These are phyloP conservation scores for Xylaria arbuscula DNA, from an alignment of 2,329 filamentous ascomycete species.

Conservation along the genomic window DNA sequence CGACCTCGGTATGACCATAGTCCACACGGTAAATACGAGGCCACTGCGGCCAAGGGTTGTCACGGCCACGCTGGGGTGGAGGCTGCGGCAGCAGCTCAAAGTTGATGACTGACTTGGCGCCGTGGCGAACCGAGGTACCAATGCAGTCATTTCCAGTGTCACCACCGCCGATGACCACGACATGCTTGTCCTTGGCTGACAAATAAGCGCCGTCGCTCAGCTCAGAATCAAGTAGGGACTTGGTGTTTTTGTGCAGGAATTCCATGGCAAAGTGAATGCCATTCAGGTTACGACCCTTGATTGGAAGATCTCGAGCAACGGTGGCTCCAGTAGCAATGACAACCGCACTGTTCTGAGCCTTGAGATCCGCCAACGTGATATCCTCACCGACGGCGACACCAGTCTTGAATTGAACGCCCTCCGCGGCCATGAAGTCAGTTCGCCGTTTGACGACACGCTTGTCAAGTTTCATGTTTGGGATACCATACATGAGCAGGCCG, in stretches of 20 bases:
- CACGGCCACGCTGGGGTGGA: slow-evolving; percentile 85
- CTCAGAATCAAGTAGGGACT: slow-evolving; percentile 93
- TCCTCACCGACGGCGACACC: slow-evolving; percentile 82
- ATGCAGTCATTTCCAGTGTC: slow-evolving; percentile 99
- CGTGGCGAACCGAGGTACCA: slow-evolving; percentile 93
- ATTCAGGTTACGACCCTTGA: slow-evolving; percentile 86
- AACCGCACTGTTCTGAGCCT: slow-evolving; percentile 81
- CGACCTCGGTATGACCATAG: slow-evolving; percentile 95
- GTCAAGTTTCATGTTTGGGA: slow-evolving; percentile 99
- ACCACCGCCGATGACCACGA: slow-evolving; percentile 96
- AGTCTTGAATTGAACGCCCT: slow-evolving; percentile 86
- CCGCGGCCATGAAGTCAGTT: slow-evolving; percentile 92
- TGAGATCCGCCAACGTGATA: slow-evolving; percentile 76
- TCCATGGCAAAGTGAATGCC: slow-evolving; percentile 98
- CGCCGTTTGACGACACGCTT: slow-evolving; percentile 96
- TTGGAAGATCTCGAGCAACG: slow-evolving; percentile 90
- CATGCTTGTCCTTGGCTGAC: slow-evolving; percentile 93
- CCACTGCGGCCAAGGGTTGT: slow-evolving; percentile 99
- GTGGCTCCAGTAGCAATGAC: slow-evolving; percentile 93
- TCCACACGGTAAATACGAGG: slow-evolving; percentile 98
- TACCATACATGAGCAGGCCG: slow-evolving; percentile 97
- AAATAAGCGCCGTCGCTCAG: slow-evolving; percentile 87
- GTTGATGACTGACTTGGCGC: slow-evolving; percentile 95
- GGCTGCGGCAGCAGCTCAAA: slow-evolving; percentile 96
- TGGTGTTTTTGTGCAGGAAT: slow-evolving; percentile 97